phyloP scores from a whole-genome alignment of 73 alveolate species.

The Paramecium sexaurelia region DNA sequence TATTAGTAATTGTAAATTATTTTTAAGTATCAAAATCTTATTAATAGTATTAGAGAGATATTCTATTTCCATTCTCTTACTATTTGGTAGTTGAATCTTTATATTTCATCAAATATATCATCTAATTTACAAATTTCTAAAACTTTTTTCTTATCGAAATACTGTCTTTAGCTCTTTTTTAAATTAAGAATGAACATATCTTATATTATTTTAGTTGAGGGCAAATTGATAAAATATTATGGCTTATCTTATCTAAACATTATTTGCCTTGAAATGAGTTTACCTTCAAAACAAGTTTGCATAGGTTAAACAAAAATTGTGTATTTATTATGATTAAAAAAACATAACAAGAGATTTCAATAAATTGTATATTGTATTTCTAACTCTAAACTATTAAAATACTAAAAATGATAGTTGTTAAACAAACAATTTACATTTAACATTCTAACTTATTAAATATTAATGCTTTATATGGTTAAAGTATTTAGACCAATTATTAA shows the following conservation, averaged over 20 bases:
- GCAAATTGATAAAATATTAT: background rate
- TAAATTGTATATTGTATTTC: background rate
- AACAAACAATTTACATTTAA: background rate
- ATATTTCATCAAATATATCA: background rate
- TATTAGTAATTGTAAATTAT: background rate
- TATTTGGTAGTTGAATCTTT: background rate
- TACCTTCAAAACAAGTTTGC: background rate
- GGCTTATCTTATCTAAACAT: background rate
- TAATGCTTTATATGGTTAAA: background rate
- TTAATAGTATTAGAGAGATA: background rate
- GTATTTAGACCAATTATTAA: background rate
- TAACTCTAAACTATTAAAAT: background rate
- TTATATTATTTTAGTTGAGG: background rate
- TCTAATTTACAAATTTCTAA: background rate
- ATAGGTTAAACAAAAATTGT: background rate
- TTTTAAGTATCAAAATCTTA: background rate
- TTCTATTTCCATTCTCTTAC: background rate
- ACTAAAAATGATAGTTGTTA: background rate
- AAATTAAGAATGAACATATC: background rate
- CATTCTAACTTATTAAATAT: background rate
- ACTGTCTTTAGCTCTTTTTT: background rate
- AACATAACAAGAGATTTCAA: background rate
- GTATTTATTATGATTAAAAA: background rate
- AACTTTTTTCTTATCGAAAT: background rate
- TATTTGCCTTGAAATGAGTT: background rate